Base-by-base conservation (phyloP, 2,329 filamentous ascomycete species). In the Fusarium penzigii region DNA sequence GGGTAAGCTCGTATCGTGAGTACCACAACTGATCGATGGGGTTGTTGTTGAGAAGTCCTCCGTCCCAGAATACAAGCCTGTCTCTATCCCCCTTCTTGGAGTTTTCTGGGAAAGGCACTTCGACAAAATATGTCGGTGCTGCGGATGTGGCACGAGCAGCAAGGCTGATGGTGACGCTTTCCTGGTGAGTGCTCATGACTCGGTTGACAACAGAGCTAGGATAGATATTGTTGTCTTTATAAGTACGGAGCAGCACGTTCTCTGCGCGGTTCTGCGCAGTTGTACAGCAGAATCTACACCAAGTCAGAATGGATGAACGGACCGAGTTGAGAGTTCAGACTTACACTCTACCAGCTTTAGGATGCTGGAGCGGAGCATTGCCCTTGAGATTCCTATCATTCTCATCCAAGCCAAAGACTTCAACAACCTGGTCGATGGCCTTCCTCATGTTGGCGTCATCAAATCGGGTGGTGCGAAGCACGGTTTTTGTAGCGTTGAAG, bases 1-100 rank as follows among this genome's bases (percentile, higher is more conserved):
- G 17, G n/a, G 59, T 49, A 0, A 61, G 56, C 41, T 61, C 58
- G 12, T 55, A 61, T 17, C 59, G 42, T 3, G 56, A 43, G 45
- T 59, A 62, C 58, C 59, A 61, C 1, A 61, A 34, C 4, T 61
- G 59, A 4, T 59, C 59, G 2, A 61, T 61, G 0, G 58, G 58
- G 29, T 62, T 61, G 9, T 62, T 61, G 20, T 62, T 61, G 0
- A 61, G 47, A 2, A 61, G 58, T 1, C 58, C 59, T 1, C 58
- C 59, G 1, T 61, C 58, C 58, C 56, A 59, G 5, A 61, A 61
- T 0, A 44, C 42, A 2, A 62, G 12, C 3, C 16, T 29, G 9
- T 48, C 32, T 6, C 43, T 32, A 10, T 47, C 45, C 11, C 34
- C 41, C 25, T 29, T 47, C 4, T 58, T 46, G 1, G 51, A 48